A percentile compares a stretch with the other conserved stretches of the same genome.
Conservation (phyloP, 306 rosid genomes). For the Ziziphus jujuba region DNA sequence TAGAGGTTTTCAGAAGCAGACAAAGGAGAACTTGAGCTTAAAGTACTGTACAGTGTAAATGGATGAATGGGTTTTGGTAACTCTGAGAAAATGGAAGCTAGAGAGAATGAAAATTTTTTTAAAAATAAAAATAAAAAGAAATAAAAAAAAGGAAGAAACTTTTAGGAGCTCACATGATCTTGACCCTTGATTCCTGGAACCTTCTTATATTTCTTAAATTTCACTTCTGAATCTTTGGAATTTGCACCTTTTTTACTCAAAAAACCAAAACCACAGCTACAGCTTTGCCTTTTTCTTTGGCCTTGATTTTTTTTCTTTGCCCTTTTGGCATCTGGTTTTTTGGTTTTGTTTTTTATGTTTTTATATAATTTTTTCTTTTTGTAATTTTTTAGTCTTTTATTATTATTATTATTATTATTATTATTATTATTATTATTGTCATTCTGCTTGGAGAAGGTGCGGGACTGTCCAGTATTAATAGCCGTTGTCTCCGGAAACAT, state of each 20-base stretch:
- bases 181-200: constrained; percentile 84
- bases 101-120: neutral
- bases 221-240: constrained; percentile 43
- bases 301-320: neutral
- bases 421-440: neutral
- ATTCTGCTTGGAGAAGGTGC: constrained; percentile 38
- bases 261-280: neutral
- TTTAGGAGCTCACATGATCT: constrained; percentile 59
- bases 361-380: neutral
- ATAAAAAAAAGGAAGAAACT: neutral
- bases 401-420: too few relatives aligned
- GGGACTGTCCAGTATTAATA: constrained; percentile 56
- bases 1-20: neutral
- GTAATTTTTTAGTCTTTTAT: neutral
- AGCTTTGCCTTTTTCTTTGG: constrained; percentile 15
- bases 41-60: constrained; percentile 13
- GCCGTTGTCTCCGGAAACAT: constrained; percentile 58
- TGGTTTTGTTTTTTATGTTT: constrained; percentile 6
- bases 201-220: constrained; percentile 63
- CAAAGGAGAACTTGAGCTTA: constrained; percentile 33
- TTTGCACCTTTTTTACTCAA: constrained; percentile 33
- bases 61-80: constrained; percentile 23
- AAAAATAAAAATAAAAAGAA: too few relatives aligned
- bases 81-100: constrained; percentile 19
- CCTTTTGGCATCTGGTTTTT: constrained; percentile 24